Evolutionary conservation across 257 asterid species (phyloP), one percentile per base, ranked within the genome.

Genomic region (Solanum paucissectum): DNA sequence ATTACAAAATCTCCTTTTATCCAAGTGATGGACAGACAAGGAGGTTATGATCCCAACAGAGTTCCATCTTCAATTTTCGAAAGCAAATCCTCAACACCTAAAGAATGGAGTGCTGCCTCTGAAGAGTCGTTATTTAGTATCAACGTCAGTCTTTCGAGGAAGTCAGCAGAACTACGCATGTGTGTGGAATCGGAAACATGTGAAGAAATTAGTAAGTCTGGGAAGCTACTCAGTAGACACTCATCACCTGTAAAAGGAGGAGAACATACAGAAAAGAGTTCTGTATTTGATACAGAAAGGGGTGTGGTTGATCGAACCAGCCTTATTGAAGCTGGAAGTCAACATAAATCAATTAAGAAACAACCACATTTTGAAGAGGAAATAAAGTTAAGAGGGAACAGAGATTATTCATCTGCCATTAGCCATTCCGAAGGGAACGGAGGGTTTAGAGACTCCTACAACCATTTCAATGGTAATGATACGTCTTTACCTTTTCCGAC

Each of bases 71-170:
- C 91, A 3, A 34, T 89, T 83, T 91, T 92, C 71, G 46, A 66
- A 66, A 84, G 71, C 21, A 74, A 38, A 36, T 84, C 89, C 11
- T 84, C 91, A 1, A 86, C 91, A 12, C 89, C 91, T 21, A 88
- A 44, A 11, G 94, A 89, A 21, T 91, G 94, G 93, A 90, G 93
- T 88, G 88, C 21, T 84, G 88, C 91, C 85, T 90, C 95, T 4
- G 90, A 92, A 23, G 94, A 91, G 16, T 91, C 93, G 16, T 71
- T 92, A 86, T 92, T 94, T 84, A 91, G 96, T 77, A 92, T 92
- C 85, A 89, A 83, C 27, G 62, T 87, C 38, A 90, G 90, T 46
- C 38, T 87, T 66, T 64, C 89, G 23, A 86, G 34, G 37, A 91
- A 81, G 69, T 90, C 90, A 13, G 91, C 85, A 83, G 92, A 92